Percentiles rank a stretch among this genome's conserved stretches.
These are phyloP conservation scores for Silene vulgaris DNA, from an alignment of 179 eudicot species.

Conservation along the genomic window DNA sequence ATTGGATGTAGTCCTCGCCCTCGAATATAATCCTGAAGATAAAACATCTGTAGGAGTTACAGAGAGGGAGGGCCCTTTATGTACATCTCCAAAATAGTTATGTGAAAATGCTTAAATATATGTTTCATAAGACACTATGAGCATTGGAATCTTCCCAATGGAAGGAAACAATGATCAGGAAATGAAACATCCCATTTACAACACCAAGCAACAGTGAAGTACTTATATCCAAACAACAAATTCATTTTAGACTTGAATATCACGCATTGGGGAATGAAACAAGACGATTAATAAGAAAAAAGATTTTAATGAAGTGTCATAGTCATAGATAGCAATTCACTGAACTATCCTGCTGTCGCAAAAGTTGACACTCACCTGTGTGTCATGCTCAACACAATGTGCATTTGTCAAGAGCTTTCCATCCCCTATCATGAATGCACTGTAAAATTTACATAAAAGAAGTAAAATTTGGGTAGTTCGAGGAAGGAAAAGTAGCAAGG, in stretches of 20 bases:
- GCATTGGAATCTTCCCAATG: slow-evolving; percentile 6
- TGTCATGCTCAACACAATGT: slow-evolving; percentile 86
- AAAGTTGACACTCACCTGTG: slow-evolving; percentile 53
- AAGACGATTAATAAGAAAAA: neutral
- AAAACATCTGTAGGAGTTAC: neutral
- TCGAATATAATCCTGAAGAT: neutral
- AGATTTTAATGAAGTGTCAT: neutral
- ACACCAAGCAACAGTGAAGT: neutral
- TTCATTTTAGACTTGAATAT: slow-evolving; percentile 1
- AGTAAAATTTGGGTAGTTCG: neutral
- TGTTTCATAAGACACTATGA: slow-evolving; percentile 1
- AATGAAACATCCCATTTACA: slow-evolving; percentile 4
- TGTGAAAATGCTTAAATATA: neutral
- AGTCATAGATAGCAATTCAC: neutral
- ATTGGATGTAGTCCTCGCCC: neutral
- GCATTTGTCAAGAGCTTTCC: slow-evolving; percentile 96
- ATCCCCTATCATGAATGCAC: slow-evolving; percentile 97
- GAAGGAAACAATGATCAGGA: neutral
- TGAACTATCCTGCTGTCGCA: neutral
- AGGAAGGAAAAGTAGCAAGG: neutral
- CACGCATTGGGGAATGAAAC: neutral
- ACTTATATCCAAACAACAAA: neutral
- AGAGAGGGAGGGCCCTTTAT: neutral
- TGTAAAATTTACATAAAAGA: slow-evolving; percentile 35
- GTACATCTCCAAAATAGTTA: slow-evolving; percentile 2